Conservation (phyloP, 2,329 filamentous ascomycete species). For the Bipolaris cookei region DNA sequence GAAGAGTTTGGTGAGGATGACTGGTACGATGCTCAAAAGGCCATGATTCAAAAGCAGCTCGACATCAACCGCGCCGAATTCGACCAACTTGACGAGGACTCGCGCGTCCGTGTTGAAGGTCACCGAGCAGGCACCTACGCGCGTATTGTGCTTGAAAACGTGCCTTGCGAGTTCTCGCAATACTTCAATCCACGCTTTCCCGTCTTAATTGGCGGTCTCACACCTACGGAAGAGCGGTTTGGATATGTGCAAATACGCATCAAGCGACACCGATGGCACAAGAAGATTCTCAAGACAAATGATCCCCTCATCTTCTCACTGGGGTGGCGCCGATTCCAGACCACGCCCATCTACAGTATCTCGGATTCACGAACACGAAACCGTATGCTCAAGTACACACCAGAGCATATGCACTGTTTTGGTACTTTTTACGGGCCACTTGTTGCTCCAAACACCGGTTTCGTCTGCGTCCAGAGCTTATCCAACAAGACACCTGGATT, state of each 20-base stretch:
- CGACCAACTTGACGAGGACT: slow-evolving; percentile 81
- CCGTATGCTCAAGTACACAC: slow-evolving; percentile 98
- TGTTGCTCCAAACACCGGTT: slow-evolving; percentile 93
- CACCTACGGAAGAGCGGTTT: slow-evolving; percentile 92
- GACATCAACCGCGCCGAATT: slow-evolving; percentile 97
- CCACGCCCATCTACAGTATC: slow-evolving; percentile 90
- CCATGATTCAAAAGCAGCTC: slow-evolving; percentile 90
- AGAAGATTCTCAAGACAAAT: slow-evolving; percentile 98
- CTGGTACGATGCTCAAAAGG: slow-evolving; percentile 98
- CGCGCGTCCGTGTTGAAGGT: slow-evolving; percentile 84
- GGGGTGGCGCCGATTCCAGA: slow-evolving; percentile 95
- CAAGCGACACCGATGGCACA: slow-evolving; percentile 98
- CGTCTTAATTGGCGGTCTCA: slow-evolving; percentile 87
- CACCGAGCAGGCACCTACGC: slow-evolving; percentile 92
- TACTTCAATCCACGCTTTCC: slow-evolving; percentile 83
- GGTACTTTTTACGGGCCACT: slow-evolving; percentile 94
- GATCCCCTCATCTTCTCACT: slow-evolving; percentile 97
- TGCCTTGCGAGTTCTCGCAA: slow-evolving; percentile 87
- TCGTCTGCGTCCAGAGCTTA: slow-evolving; percentile 91
- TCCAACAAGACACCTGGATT: slow-evolving; percentile 86
- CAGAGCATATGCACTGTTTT: slow-evolving; percentile 99
- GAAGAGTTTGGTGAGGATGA: slow-evolving; percentile 94
- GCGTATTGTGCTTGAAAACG: slow-evolving; percentile 84
- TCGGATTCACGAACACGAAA: slow-evolving; percentile 92
- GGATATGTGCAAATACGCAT: slow-evolving; percentile 95